Base-by-base conservation (phyloP, 2,329 filamentous ascomycete species). In the Trichoderma brevicompactum region DNA sequence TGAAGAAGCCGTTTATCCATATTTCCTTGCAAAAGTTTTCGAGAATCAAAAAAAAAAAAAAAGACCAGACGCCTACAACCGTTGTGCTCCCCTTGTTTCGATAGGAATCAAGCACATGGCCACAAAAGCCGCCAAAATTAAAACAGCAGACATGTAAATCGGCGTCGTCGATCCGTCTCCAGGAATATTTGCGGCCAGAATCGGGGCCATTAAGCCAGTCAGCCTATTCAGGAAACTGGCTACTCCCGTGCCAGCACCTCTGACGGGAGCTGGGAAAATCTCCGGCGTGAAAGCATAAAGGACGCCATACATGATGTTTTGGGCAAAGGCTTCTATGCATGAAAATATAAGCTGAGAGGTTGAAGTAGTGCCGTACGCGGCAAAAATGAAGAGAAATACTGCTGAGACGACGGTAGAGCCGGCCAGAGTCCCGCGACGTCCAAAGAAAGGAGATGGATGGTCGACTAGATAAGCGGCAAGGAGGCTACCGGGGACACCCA, bases 261-360 rank as follows among this genome's bases (percentile, higher is more conserved):
- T 81, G 23, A 89, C 86, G 0, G 89, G 88, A 0, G 89, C 88
- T 0, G 90, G 89, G 76, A 93, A 92, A 34, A 92, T 86, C 72
- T 92, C 90, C 0, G 90, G 90, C 0, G 90, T 92, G 73, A 91
- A 92, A 7, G 89, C 88, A 74, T 92, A 92, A 1, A 93, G 78
- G 1, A 92, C 88, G 65, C 89, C 89, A 76, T 92, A 92, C 87
- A 90, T 90, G 77, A 91, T 89, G 72, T 91, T 91, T 76, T 91
- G 89, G 69, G 87, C 85, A 73, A 92, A 91, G 10, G 89, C 87
- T 73, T 90, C 87, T 68, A 89, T 80, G 68, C 86, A 91, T 0
- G 85, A 87, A 73, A 90, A 90, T 58, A 82, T 81, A 44, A 92
- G 83, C 78, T 91, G 87, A 66, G 81, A 79, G 44, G 78, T 75